These are phyloP conservation scores for Scedosporium boydii DNA, from an alignment of 2,329 filamentous ascomycete species.

Conservation along the genomic window DNA sequence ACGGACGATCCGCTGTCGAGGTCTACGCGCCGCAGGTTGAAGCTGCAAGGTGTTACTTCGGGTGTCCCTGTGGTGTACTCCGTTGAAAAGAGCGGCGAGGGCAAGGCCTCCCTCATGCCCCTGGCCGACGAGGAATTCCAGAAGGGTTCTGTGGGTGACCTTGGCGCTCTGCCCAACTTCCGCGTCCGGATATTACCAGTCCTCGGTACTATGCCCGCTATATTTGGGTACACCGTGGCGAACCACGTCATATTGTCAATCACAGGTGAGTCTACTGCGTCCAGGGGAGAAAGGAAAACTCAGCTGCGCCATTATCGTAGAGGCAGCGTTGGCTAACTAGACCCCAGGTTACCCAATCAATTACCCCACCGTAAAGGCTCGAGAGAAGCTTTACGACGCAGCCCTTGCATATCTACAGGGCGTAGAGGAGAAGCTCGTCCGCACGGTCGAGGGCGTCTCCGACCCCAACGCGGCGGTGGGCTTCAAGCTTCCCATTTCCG, in stretches of 20 bases:
- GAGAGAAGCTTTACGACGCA: constrained; percentile 87
- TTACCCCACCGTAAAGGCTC: constrained; percentile 68
- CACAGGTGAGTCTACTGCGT: constrained; percentile 25
- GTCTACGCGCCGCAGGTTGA: constrained; percentile 70
- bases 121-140: constrained; percentile 79
- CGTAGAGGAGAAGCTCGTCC: constrained; percentile 66
- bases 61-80: constrained; percentile 92
- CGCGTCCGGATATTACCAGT: constrained; percentile 91
- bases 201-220: constrained; percentile 90
- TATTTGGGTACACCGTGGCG: constrained; percentile 84
- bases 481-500: constrained; percentile 67
- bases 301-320: background rate
- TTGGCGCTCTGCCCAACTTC: constrained; percentile 86
- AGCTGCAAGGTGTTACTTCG: constrained; percentile 65
- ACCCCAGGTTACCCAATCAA: constrained; percentile 70
- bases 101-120: constrained; percentile 83
- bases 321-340: background rate
- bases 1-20: constrained; percentile 84
- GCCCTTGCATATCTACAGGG: constrained; percentile 69
- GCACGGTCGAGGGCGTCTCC: constrained; percentile 25
- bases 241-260: constrained; percentile 87
- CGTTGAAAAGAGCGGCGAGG: constrained; percentile 78
- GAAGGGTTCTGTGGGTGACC: constrained; percentile 76
- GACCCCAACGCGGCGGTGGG: constrained; percentile 42
- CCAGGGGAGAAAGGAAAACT: too few species aligned